Percentiles rank a stretch among this genome's conserved stretches.
These are phyloP conservation scores for Brettanomyces nanus DNA, from an alignment of 805 yeast species.

Conservation along the genomic window DNA sequence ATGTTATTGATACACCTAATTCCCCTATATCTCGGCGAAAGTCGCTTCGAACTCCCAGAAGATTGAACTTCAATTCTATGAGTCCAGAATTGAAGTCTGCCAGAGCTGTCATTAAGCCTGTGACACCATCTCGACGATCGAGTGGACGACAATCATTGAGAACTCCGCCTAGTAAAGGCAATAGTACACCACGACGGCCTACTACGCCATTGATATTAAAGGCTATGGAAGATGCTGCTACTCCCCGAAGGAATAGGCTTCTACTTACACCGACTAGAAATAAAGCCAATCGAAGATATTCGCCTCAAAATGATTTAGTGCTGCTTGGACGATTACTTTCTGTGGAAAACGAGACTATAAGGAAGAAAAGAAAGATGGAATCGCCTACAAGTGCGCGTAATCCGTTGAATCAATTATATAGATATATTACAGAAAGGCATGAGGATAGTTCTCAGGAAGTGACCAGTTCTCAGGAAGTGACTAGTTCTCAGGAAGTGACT, in stretches of 20 bases:
- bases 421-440: background rate
- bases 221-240: constrained; percentile 23
- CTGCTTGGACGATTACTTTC: constrained; percentile 24
- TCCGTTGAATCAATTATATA: background rate
- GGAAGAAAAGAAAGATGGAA: constrained; percentile 14
- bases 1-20: constrained; percentile 1
- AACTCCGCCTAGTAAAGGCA: background rate
- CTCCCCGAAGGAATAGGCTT: constrained; percentile 23
- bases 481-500: constrained; percentile 5
- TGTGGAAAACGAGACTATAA: constrained; percentile 14
- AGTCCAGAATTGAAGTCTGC: too few species aligned
- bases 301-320: constrained; percentile 25
- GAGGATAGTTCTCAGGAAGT: constrained; percentile 3
- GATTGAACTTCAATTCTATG: background rate
- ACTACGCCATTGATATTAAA: constrained; percentile 26
- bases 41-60: background rate
- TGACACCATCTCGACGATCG: background rate
- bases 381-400: background rate
- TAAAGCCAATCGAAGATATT: constrained; percentile 18
- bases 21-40: background rate
- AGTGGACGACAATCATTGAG: background rate
- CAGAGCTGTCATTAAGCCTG: too few species aligned
- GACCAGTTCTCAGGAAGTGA: constrained; percentile 3
- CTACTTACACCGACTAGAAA: constrained; percentile 22
- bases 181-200: constrained; percentile 20